These are phyloP conservation scores for Leccinum fallax DNA, from an alignment of 1,284 basidiomycete species.

Conservation along the genomic window DNA sequence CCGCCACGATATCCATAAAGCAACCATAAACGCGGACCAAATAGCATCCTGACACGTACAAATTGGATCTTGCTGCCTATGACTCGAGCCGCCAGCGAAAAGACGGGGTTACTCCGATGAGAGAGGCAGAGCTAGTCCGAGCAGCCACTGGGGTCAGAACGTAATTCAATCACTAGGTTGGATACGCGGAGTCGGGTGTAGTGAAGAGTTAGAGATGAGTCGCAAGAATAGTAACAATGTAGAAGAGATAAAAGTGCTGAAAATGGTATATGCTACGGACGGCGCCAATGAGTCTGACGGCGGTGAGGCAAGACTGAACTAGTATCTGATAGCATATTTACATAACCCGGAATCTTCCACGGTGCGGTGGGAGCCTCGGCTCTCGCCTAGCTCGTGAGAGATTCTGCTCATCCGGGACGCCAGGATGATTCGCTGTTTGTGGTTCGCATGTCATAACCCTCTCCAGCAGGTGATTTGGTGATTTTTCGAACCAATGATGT, in stretches of 20 bases:
- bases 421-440: neutral
- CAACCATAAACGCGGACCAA: neutral
- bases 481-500: neutral
- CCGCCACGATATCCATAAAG: conserved; percentile 4
- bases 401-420: neutral
- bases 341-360: neutral
- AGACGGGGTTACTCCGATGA: neutral
- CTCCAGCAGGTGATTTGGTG: neutral
- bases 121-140: neutral
- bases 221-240: neutral
- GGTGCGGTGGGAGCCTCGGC: neutral
- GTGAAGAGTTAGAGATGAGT: neutral
- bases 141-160: neutral
- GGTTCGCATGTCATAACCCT: conserved; percentile 10
- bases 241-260: neutral
- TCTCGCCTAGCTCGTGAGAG: neutral
- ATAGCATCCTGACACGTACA: conserved; percentile 11
- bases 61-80: neutral
- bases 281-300: too few species aligned
- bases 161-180: neutral
- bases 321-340: neutral
- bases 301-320: neutral
- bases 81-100: neutral
- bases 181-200: neutral
- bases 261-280: neutral